A percentile compares a stretch with the other conserved stretches of the same genome.
These are phyloP conservation scores for Guillardia theta DNA, from an alignment of 78 protist genomes.

Conservation along the genomic window DNA sequence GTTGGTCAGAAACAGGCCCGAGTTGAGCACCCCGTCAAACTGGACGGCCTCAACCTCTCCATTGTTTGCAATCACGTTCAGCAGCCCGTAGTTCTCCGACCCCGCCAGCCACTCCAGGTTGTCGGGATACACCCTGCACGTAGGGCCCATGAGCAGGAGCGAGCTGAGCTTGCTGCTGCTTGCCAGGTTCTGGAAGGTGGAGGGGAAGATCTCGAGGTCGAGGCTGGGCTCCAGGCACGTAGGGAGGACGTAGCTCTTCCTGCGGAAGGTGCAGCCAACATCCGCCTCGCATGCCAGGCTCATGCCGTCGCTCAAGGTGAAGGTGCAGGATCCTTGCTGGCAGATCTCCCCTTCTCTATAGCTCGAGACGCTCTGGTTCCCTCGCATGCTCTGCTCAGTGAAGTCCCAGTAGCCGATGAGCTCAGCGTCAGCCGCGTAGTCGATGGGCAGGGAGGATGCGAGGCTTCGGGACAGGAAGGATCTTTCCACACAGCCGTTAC, in stretches of 20 bases:
- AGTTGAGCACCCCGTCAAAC: not conserved
- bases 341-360: not conserved
- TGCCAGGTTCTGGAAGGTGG: not conserved
- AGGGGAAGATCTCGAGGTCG: not conserved
- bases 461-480: not conserved
- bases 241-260: not conserved
- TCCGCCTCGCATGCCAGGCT: not conserved
- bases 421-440: not conserved
- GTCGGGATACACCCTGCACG: not conserved
- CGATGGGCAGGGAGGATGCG: not conserved
- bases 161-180: not conserved
- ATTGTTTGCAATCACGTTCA: not conserved
- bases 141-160: not conserved
- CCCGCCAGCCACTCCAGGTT: not conserved
- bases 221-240: not conserved
- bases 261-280: not conserved
- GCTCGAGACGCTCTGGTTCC: not conserved
- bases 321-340: not conserved
- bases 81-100: not conserved
- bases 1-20: constrained; percentile 2
- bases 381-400: not conserved
- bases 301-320: not conserved
- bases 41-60: not conserved
- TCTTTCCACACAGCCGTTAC: not conserved
- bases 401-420: not conserved